Base-by-base conservation (phyloP, 257 asterid genomes). In the Nicotiana obtusifolia region DNA sequence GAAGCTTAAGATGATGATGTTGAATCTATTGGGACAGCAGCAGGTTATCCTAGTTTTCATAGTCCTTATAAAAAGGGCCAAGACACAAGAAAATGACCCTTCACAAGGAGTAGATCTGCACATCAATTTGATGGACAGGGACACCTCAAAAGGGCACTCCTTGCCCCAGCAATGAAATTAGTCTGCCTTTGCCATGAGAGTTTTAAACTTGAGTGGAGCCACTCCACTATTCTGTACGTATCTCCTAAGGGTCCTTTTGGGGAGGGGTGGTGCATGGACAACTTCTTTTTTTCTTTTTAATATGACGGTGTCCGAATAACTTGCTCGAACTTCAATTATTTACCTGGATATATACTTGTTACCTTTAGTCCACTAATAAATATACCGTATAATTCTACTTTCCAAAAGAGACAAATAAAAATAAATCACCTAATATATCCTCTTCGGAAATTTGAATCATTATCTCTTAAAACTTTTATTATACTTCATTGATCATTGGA, bases 41-140 rank as follows among this genome's bases (percentile, higher is more conserved):
- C 49, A 41, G 49, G 49, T 41, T 59, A 57, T 78, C 33, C 24
- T 14, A n/a, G 41, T 31, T 28, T 28, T 66, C 49, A 44, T 26
- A 68, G 20, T 78, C 6, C 44, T 20, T 28, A 77, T n/a, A 35
- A 35, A 22, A 47, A 78, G 62, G 76, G 80, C 78, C 64, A 22
- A 41, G 80, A 82, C 83, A 66, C 59, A 80, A 86, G 95, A 92
- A 88, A 91, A 80, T 81, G 93, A 91, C 95, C 64, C 83, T 84
- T 87, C 92, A 83, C 84, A 87, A 87, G 80, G 81, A 28, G 77
- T 81, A 79, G 86, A 64, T 84, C 65, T 83, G 84, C 80, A 87
- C 85, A 57, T 54, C 66, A 82, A 67, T 60, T 76, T 80, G 84
- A 75, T 13, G 83, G 85, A 90, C 66, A 66, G 41, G 62, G 94